These are phyloP conservation scores for Candida peoriensis DNA, from an alignment of 805 yeast species.

Conservation along the genomic window DNA sequence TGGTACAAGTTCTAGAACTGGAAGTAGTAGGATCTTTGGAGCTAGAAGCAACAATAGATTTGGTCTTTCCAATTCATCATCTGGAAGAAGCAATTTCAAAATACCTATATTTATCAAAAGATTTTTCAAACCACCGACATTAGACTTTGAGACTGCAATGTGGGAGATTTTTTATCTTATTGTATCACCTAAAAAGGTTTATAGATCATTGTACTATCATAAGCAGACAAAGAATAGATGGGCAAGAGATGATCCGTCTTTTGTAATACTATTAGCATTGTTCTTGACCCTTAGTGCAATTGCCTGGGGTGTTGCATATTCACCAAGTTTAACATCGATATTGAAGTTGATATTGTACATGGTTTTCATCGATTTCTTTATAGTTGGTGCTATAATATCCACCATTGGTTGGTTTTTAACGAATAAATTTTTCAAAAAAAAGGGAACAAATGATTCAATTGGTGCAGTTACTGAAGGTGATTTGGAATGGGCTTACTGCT, in stretches of 20 bases:
- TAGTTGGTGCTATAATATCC: slow-evolving; percentile 64
- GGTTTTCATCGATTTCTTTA: slow-evolving; percentile 79
- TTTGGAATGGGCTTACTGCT: slow-evolving; percentile 91
- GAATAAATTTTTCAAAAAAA: slow-evolving; percentile 53
- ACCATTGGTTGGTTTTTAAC: slow-evolving; percentile 71
- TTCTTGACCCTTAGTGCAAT: slow-evolving; percentile 70
- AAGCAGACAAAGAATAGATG: slow-evolving; percentile 74
- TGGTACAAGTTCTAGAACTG: slow-evolving; percentile 2
- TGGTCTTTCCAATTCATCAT: not conserved
- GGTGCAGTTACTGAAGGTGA: slow-evolving; percentile 31
- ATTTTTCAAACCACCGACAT: slow-evolving; percentile 66
- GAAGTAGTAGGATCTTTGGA: slow-evolving; percentile 6
- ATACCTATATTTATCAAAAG: slow-evolving; percentile 36
- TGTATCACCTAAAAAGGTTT: slow-evolving; percentile 74
- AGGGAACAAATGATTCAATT: slow-evolving; percentile 21
- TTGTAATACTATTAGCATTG: slow-evolving; percentile 64
- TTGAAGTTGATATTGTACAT: slow-evolving; percentile 67
- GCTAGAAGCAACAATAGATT: slow-evolving; percentile 3
- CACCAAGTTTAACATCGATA: slow-evolving; percentile 57
- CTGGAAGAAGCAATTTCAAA: slow-evolving; percentile 14
- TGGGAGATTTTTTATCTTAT: slow-evolving; percentile 84
- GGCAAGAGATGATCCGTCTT: slow-evolving; percentile 92
- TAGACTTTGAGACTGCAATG: slow-evolving; percentile 87
- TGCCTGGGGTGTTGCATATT: slow-evolving; percentile 86
- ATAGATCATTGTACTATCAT: slow-evolving; percentile 74